These are phyloP conservation scores for Mucor mucedo DNA, from an alignment of 371 early-diverging fungal species.

Conservation along the genomic window DNA sequence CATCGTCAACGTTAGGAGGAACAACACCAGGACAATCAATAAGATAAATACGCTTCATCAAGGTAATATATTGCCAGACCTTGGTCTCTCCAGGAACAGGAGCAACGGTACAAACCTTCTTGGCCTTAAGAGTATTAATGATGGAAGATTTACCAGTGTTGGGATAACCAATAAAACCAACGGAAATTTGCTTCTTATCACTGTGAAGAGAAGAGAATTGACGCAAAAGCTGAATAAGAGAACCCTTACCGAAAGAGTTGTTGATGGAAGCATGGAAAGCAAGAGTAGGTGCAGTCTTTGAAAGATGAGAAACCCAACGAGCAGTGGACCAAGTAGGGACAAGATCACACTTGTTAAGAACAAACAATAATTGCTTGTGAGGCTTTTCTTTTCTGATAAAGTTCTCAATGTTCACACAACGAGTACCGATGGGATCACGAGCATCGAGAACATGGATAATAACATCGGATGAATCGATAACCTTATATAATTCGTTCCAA, in stretches of 20 bases:
- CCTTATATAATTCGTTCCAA: conserved; percentile 99
- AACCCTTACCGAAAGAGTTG: conserved; percentile 98
- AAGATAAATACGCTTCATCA: conserved; percentile 98
- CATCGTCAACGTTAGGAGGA: conserved; percentile 84
- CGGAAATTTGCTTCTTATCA: conserved; percentile 97
- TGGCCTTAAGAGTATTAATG: conserved; percentile 97
- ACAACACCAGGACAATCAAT: conserved; percentile 99
- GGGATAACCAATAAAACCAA: conserved; percentile 98
- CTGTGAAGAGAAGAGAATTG: conserved; percentile 96
- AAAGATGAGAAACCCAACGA: conserved; percentile 93
- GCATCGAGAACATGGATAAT: conserved; percentile 99
- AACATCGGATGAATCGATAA: conserved; percentile 98
- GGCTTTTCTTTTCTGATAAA: conserved; percentile 93
- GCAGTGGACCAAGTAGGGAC: conserved; percentile 99
- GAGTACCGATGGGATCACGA: conserved; percentile 97
- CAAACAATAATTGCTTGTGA: conserved; percentile 98
- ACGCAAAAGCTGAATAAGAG: conserved; percentile 95
- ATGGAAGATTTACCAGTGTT: conserved; percentile 97
- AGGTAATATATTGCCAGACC: conserved; percentile 99
- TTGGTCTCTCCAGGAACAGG: conserved; percentile 99
- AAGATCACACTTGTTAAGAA: conserved; percentile 99
- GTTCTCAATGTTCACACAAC: conserved; percentile 91
- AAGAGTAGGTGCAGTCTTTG: conserved; percentile 93
- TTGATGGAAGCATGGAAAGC: conserved; percentile 98
- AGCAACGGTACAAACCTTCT: conserved; percentile 98